Evolutionary conservation across 2,329 filamentous ascomycete species (phyloP), one percentile per base, ranked within the genome.

Genomic region (Pseudomassariella vexata): DNA sequence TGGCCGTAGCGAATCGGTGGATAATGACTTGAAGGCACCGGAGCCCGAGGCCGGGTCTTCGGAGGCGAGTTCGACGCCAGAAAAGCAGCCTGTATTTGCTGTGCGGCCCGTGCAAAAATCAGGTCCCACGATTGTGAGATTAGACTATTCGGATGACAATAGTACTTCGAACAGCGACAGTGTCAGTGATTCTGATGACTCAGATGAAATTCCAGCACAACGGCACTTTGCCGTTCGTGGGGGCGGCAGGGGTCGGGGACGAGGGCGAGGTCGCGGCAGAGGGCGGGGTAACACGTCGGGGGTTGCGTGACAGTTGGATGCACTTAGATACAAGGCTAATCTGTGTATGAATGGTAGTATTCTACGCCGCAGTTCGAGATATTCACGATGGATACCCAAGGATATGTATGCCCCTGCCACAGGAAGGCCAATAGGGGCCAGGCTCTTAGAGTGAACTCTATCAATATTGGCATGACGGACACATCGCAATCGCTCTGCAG

Each of bases 71-170:
- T 35, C 36, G 2, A 21, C 33, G 3, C 22, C 35, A 40, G 11
- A 32, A 32, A 2, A 35, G 39, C 11, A 36, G 37, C n/a, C 40
- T 36, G 6, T 29, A 6, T 17, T 32, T 14, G 30, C 24, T 16
- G 10, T 25, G 11, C 28, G 23, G 11, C 31, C 38, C 9, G 19
- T 34, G 8, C 38, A 35, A 27, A 41, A 41, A 8, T 22, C 45
- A 11, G 50, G 49, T 9, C 52, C 50, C 8, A 60, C 57, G 0
- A 40, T 60, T 8, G 55, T 62, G 15, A 43, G 57, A 15, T 45
- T 61, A 18, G 39, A 46, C 8, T 46, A 48, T 3, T 47, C 36
- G 5, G 31, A 28, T 16, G 37, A 35, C 21, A 27, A 34, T 16
- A 22, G 24, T 8, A 27, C 36, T 16, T 30, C 23, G 8, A 28